Base-by-base conservation (phyloP, 176 grass and related monocot genomes). In the Coix lacrymajobi region DNA sequence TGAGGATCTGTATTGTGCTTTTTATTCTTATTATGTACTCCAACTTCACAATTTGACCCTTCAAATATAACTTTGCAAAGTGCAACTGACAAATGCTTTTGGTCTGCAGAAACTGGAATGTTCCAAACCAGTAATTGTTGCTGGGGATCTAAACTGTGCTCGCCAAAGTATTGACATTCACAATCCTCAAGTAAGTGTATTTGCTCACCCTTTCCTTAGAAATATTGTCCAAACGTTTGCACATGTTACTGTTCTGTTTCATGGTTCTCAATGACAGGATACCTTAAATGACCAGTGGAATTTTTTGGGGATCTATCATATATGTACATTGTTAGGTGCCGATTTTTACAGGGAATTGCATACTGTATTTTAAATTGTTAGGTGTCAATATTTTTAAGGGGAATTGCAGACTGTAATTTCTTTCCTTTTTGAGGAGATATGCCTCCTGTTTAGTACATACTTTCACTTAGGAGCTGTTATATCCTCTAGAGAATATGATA, bases 91-190 rank as follows among this genome's bases (percentile, higher is more conserved):
- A 3, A 45, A 17, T 20, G 37, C 39, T 58, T 90, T 52, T 85
- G 83, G n/a, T 91, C 51, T 78, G 64, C 71, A 97, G 92, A 86
- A 89, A 79, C 85, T 98, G 85, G 90, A 98, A 81, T 85, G 81
- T 77, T 91, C 82, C 34, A 98, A 95, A 81, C 90, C 87, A 58
- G 92, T 93, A 72, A 91, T 95, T 90, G 64, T 98, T 83, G 92
- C 82, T 49, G 92, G 95, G 44, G 95, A 95, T 79, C 90, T 98
- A 56, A 95, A 95, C 48, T 88, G 82, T 88, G 90, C 90, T 69
- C 79, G 65, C 62, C 74, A 98, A 72, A 91, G 83, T 76, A 98
- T 95, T 39, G 95, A 98, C 81, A 98, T 98, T 61, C 92, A 81
- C 62, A 88, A 98, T 83, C 95, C 95, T 89, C 70, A 87, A 22